Percentiles rank a stretch among this genome's conserved stretches.
These are phyloP conservation scores for Dictyostelium discoideum DNA, from an alignment of 78 protist species.

Conservation along the genomic window dicty_2.7 NC_007088.5:6001501-6002000, in stretches of 20 bases:
- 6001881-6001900: background rate
- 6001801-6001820: background rate
- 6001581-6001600: background rate
- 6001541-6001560: background rate
- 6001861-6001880: background rate
- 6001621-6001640: slow-evolving; percentile 14
- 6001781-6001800: background rate
- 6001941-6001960: background rate
- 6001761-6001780: no score
- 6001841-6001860: no score
- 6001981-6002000: no score
- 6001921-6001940: background rate
- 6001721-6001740: background rate
- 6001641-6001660: slow-evolving; percentile 36
- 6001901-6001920: background rate
- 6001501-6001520: background rate
- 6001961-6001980: no score
- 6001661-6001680: background rate
- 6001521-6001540: background rate
- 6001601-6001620: slow-evolving; percentile 20
- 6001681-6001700: background rate
- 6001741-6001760: background rate
- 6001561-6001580: slow-evolving; percentile 67
- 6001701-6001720: no score
- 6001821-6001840: no score